Conservation (phyloP, 768 basidiomycete species). For the Cyclocybe aegerita region DNA sequence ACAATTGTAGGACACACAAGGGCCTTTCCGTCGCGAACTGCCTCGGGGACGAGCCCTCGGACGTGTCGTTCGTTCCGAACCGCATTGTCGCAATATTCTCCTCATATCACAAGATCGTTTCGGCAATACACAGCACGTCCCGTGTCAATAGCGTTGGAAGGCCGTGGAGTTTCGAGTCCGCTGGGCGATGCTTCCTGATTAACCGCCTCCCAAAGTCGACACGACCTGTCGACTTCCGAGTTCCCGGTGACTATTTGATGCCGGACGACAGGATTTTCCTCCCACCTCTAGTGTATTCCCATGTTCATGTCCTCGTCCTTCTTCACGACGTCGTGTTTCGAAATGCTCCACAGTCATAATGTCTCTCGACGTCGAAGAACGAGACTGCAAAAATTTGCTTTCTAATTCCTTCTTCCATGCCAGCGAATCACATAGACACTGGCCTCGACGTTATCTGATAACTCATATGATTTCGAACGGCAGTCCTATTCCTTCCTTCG, state of each 20-base stretch:
- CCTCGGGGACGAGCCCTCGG: too few species aligned
- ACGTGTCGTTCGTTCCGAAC: neutral
- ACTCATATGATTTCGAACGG: too few species aligned
- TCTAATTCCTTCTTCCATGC: too few species aligned
- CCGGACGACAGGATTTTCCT: neutral
- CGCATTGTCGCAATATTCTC: neutral
- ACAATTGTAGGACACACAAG: neutral
- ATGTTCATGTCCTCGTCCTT: neutral
- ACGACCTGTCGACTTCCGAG: slow-evolving; percentile 2
- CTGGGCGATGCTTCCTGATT: neutral
- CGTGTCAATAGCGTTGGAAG: neutral
- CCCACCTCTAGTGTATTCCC: neutral
- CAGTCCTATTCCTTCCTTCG: too few species aligned
- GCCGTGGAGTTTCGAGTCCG: neutral
- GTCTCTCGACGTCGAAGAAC: too few species aligned
- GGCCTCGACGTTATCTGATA: too few species aligned
- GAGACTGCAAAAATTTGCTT: too few species aligned
- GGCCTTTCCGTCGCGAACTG: too few species aligned
- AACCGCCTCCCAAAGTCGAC: slow-evolving; percentile 2
- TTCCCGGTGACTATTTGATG: neutral
- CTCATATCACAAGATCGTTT: neutral
- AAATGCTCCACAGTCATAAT: too few species aligned
- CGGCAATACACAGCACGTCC: neutral
- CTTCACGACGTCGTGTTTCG: too few species aligned
- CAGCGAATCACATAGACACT: too few species aligned